phyloP scores from a whole-genome alignment of 495 filamentous ascomycete species.

The Corynascus novoguineensis region DNA sequence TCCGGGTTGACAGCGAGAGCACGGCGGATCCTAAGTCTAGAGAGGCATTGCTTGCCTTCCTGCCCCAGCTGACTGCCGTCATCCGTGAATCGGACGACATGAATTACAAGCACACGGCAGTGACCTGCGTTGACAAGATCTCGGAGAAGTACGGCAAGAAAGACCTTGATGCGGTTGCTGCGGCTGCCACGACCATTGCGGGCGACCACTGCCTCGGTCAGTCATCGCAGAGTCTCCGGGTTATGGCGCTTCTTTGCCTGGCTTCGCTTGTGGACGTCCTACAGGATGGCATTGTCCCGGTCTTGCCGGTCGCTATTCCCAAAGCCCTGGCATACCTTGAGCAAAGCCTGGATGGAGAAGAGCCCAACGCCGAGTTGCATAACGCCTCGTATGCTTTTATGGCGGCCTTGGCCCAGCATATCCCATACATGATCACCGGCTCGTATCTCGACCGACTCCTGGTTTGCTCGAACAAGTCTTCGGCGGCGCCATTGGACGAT shows the following conservation, averaged over 20 bases:
- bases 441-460: constrained; percentile 66
- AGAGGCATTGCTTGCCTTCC: constrained; percentile 65
- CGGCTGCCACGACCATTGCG: constrained; percentile 70
- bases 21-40: constrained; percentile 61
- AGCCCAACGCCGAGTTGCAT: constrained; percentile 58
- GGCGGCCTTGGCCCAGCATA: constrained; percentile 65
- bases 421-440: constrained; percentile 80
- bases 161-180: constrained; percentile 58
- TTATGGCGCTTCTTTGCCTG: constrained; percentile 80
- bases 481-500: constrained; percentile 49
- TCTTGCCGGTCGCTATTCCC: constrained; percentile 69
- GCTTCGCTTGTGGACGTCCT: constrained; percentile 82
- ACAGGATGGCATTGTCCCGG: constrained; percentile 74
- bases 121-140: constrained; percentile 84
- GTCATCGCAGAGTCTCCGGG: constrained; percentile 62
- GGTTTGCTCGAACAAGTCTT: constrained; percentile 61
- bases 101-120: constrained; percentile 70
- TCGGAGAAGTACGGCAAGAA: constrained; percentile 88
- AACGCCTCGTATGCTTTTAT: constrained; percentile 77
- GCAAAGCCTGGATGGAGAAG: constrained; percentile 50
- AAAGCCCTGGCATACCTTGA: constrained; percentile 64
- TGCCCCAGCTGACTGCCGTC: constrained; percentile 68
- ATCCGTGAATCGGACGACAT: constrained; percentile 64
- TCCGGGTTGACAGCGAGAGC: constrained; percentile 63
- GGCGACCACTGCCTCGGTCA: constrained; percentile 68